These are phyloP conservation scores for Coprinopsis cinerea DNA, from an alignment of 768 basidiomycete genomes.

Conservation along the genomic window DNA sequence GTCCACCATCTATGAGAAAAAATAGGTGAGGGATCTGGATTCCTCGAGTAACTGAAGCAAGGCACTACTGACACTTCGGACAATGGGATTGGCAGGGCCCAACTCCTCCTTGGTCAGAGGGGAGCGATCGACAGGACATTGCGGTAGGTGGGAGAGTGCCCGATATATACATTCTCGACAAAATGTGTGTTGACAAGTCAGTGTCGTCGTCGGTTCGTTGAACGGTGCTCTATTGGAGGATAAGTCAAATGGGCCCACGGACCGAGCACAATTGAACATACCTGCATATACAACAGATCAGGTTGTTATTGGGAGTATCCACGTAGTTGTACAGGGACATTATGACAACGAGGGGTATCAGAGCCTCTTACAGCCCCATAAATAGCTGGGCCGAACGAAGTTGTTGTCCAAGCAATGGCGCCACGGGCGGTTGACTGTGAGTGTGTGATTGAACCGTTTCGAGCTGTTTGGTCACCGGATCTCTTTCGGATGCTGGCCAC, in stretches of 20 bases:
- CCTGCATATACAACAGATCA: slow-evolving; percentile 28
- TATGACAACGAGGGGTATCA: too few species aligned
- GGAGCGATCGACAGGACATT: slow-evolving; percentile 83
- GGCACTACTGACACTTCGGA: slow-evolving; percentile 56
- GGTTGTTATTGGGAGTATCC: slow-evolving; percentile 57
- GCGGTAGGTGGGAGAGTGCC: slow-evolving; percentile 59
- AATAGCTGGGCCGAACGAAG: too few species aligned
- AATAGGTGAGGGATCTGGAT: slow-evolving; percentile 4
- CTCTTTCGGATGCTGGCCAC: too few species aligned
- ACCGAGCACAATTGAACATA: neutral
- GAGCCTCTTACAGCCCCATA: too few species aligned
- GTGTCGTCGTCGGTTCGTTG: slow-evolving; percentile 64
- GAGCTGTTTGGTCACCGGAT: too few species aligned
- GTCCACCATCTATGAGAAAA: slow-evolving; percentile 60
- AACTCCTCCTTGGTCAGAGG: slow-evolving; percentile 56
- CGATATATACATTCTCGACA: slow-evolving; percentile 75
- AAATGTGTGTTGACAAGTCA: slow-evolving; percentile 78
- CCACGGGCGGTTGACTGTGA: too few species aligned
- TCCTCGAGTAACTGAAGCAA: neutral
- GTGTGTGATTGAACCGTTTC: too few species aligned
- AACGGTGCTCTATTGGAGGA: slow-evolving; percentile 55
- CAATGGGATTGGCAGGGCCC: slow-evolving; percentile 62
- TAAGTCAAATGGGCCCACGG: neutral
- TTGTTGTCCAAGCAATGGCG: too few species aligned
- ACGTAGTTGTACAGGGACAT: slow-evolving; percentile 54